Conservation (phyloP, 139 green algal genomes). For the Tetradesmus lagerheimii region DNA sequence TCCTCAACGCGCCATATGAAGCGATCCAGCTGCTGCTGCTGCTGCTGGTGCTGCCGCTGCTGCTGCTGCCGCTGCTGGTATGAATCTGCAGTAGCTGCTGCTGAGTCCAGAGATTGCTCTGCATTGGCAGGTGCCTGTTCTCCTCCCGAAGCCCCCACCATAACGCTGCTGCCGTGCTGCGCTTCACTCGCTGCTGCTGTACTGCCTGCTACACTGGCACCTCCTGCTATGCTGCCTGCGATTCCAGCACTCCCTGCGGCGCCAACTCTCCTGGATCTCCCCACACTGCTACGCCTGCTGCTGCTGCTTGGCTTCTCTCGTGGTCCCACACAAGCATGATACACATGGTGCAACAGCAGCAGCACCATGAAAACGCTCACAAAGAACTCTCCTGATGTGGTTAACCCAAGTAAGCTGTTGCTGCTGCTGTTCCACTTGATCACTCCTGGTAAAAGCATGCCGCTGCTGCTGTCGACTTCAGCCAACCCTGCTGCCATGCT, state of each 20-base stretch:
- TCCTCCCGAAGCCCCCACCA: not conserved
- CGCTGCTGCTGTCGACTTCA: not conserved
- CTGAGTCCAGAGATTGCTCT: not conserved
- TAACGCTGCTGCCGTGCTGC: not conserved
- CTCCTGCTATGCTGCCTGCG: not conserved
- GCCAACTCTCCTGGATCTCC: not conserved
- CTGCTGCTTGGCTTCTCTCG: not conserved
- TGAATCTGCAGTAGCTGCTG: not conserved
- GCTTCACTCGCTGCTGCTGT: no score
- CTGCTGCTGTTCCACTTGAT: not conserved
- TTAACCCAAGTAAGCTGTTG: not conserved
- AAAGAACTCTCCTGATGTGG: constrained; percentile 11
- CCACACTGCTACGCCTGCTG: no score
- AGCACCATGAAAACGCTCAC: constrained; percentile 20
- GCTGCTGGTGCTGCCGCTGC: not conserved
- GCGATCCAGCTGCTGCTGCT: not conserved
- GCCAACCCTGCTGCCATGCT: no score
- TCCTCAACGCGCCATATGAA: not conserved
- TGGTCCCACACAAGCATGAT: not conserved
- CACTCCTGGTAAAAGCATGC: not conserved
- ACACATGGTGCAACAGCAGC: constrained; percentile 28
- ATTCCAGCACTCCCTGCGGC: not conserved
- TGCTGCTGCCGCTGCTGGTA: not conserved
- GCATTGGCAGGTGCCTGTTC: not conserved
- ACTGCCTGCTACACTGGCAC: not conserved